A percentile compares a stretch with the other conserved stretches of the same genome.
These are phyloP conservation scores for Zopfochytrium polystomum DNA, from an alignment of 371 early-diverging fungal species.

Conservation along the genomic window DNA sequence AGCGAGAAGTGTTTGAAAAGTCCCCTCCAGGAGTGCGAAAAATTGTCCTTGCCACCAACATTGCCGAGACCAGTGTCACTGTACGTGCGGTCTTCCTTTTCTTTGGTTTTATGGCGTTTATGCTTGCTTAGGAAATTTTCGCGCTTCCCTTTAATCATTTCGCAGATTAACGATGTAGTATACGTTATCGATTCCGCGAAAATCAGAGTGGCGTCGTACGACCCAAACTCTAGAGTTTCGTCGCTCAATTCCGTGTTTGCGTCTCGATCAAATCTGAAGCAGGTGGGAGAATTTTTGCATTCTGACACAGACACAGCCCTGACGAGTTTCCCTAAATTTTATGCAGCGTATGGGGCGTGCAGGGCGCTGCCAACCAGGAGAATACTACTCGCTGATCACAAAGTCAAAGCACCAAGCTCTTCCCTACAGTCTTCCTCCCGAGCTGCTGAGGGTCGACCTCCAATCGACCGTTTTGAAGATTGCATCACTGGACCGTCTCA, in stretches of 20 bases:
- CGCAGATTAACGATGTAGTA: constrained; percentile 49
- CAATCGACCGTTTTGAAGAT: constrained; percentile 42
- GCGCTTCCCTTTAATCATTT: too few relatives aligned
- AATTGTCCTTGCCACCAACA: constrained; percentile 85
- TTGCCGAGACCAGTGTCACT: constrained; percentile 81
- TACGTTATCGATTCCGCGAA: constrained; percentile 57
- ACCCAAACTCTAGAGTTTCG: constrained; percentile 27
- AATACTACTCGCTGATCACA: constrained; percentile 50
- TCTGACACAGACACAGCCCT: not conserved
- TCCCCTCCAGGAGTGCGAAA: constrained; percentile 67
- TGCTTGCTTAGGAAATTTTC: not conserved
- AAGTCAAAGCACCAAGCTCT: constrained; percentile 32
- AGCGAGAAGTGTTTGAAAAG: constrained; percentile 60
- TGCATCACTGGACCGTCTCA: constrained; percentile 38
- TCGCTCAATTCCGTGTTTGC: constrained; percentile 32
- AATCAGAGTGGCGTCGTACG: constrained; percentile 42
- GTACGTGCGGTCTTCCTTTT: constrained; percentile 13
- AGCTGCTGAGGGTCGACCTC: constrained; percentile 50
- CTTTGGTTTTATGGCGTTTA: not conserved
- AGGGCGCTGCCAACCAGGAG: constrained; percentile 50
- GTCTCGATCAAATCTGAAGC: constrained; percentile 38
- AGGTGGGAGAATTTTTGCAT: constrained; percentile 15
- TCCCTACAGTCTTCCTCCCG: constrained; percentile 42
- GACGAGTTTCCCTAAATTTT: constrained; percentile 22
- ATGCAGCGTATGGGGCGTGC: constrained; percentile 52